Evolutionary conservation across 2,329 filamentous ascomycete species (phyloP), one percentile per base, ranked within the genome.

Genomic region (Bisporella sp.): DNA sequence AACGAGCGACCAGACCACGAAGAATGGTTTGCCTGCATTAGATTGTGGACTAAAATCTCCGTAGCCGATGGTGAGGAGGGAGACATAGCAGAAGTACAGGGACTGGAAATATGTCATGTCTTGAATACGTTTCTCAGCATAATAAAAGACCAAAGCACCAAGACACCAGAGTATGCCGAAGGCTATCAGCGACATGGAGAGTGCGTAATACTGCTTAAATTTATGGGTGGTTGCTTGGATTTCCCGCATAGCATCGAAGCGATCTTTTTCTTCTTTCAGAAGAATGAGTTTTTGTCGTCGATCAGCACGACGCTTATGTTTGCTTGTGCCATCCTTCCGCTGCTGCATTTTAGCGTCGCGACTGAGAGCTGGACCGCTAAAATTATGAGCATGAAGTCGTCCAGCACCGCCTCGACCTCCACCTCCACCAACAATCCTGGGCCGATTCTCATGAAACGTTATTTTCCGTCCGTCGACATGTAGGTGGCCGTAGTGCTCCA

Each of bases 81-180:
- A 79, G 21, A 84, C 76, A 59, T 85, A 87, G 62, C 80, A 84
- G 64, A 87, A 87, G 64, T 87, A 87, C 6, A 88, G 66, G 0
- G 78, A 72, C 57, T 85, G 67, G 57, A 86, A 87, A 59, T 87
- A 87, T 4, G 68, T 73, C 62, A 83, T 69, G 1, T 63, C 58
- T 57, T 81, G 78, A 0, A 73, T 70, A 2, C 74, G 59, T 6
- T 68, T 62, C 57, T 87, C 84, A 1, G 78, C 72, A 32, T 69
- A 61, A 73, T 77, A 84, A 64, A 88, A 87, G 1, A 84, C 77
- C 1, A 80, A 64, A 0, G 84, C 84, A 31, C 84, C 84, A 4
- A 82, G 64, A 47, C 77, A 77, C 84, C 84, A 87, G 5, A 87
- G 71, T 1, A 82, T 66, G 0, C 71, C 71, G 52, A 87, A 87